Base-by-base conservation (phyloP, 1,139 yeast genomes). In the Debaryomycetaceae sp. region DNA sequence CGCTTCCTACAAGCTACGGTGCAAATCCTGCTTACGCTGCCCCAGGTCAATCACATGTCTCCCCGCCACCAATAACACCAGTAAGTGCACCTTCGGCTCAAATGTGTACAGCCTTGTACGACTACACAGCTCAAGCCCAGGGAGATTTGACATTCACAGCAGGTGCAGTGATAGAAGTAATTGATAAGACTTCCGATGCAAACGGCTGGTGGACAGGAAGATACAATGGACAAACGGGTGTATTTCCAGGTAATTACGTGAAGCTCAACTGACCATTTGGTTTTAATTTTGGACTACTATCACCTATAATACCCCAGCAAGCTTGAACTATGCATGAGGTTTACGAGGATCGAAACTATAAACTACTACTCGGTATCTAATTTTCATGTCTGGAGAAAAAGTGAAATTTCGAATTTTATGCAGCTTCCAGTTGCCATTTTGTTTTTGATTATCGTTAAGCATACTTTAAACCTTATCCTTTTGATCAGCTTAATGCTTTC, bases 151-250 rank as follows among this genome's bases (percentile, higher is more conserved):
- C 86, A 14, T 87, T 93, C 69, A 78, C 83, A 35, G 96, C 96
- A 0, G 98, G 98, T 20, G 88, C 93, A 6, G 78, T 82, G 34
- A 90, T 93, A 55, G 90, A 88, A 56, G 75, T 93, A 46, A 78
- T 90, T 6, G 88, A 89, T 60, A 83, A 87, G 57, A 85, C 96
- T 1, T 76, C 81, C 0, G 97, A 90, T 60, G 76, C 83, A 44
- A 89, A 89, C 57, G 98, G 96, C 4, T 93, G 99, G 99, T 93
- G 99, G 99, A 88, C 96, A 1, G 99, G 99, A n/a, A 72, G 76
- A 44, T 72, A 80, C 54, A 88, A 90, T 57, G 97, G 97, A 8
- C 84, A 76, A 49, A 83, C 84, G 45, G 99, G 99, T 44, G 87
- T 84, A 6, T 93, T 93, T 73, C 99, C 99, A 5, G 98, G 97